Percentiles rank a stretch among this genome's conserved stretches.
Conservation (phyloP, 2,329 filamentous ascomycete genomes). For the Stemphylium beticola region DNA sequence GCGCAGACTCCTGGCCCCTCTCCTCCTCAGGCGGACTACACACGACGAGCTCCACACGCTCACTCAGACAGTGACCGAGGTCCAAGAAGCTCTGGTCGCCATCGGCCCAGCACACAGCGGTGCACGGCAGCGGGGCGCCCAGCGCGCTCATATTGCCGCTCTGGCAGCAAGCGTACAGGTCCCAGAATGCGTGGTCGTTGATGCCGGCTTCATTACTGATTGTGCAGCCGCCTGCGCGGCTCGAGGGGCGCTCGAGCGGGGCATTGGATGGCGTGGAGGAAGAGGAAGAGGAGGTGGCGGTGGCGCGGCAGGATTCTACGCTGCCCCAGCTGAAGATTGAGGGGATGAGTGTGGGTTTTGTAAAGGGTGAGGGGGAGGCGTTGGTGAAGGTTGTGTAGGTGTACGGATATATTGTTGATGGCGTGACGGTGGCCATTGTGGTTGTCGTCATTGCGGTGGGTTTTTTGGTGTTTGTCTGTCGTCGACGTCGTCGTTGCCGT, state of each 20-base stretch:
- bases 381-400: conserved; percentile 22
- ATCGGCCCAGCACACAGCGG: conserved; percentile 15
- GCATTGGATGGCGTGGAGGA: conserved; percentile 8
- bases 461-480: no score
- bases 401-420: conserved; percentile 21
- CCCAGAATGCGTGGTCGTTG: conserved; percentile 34
- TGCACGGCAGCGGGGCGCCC: conserved; percentile 15
- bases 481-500: no score
- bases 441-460: background rate
- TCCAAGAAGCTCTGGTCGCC: conserved; percentile 20
- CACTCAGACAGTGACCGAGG: conserved; percentile 28
- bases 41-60: conserved; percentile 22
- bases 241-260: conserved; percentile 8
- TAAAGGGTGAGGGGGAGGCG: conserved; percentile 13
- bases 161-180: conserved; percentile 29
- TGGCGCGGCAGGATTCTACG: conserved; percentile 8
- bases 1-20: background rate
- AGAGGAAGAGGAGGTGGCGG: conserved; percentile 4
- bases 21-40: conserved; percentile 17
- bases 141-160: conserved; percentile 5
- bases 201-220: conserved; percentile 28
- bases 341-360: conserved; percentile 16
- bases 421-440: conserved; percentile 1
- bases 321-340: conserved; percentile 19
- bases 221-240: conserved; percentile 15